phyloP scores from a whole-genome alignment of 202 grass and related monocot species.

The Elaeis oleifera region DNA sequence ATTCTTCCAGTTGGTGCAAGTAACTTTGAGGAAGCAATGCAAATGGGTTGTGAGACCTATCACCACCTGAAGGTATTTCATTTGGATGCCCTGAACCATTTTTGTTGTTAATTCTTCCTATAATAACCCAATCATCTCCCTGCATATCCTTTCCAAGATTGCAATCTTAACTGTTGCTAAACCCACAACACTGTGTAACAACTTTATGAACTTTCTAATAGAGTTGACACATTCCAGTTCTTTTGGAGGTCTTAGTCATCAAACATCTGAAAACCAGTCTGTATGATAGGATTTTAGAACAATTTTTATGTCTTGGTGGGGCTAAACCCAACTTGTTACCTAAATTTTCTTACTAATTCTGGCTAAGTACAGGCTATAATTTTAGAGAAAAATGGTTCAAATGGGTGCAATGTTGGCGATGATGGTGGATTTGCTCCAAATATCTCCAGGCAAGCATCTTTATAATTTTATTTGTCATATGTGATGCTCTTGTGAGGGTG shows the following conservation, averaged over 20 bases:
- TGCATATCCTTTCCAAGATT: too few relatives aligned
- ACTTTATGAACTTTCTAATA: too few relatives aligned
- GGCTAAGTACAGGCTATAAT: slow-evolving; percentile 51
- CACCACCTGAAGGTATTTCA: slow-evolving; percentile 80
- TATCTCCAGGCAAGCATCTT: slow-evolving; percentile 74
- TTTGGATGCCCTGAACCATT: not conserved
- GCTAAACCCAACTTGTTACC: not conserved
- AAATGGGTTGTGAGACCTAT: slow-evolving; percentile 91
- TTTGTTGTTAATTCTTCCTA: not conserved
- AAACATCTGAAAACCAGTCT: too few relatives aligned
- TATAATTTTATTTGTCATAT: slow-evolving; percentile 7
- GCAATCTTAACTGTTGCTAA: too few relatives aligned
- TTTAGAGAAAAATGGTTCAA: slow-evolving; percentile 53
- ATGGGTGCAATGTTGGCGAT: slow-evolving; percentile 66
- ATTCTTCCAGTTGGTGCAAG: slow-evolving; percentile 80
- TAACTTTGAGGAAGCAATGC: slow-evolving; percentile 88
- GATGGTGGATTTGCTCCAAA: slow-evolving; percentile 96
- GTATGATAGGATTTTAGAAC: too few relatives aligned
- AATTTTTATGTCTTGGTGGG: too few relatives aligned
- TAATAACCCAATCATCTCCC: not conserved
- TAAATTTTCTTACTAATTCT: not conserved
- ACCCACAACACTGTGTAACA: too few relatives aligned
- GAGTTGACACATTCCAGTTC: too few relatives aligned
- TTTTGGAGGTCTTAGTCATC: too few relatives aligned
- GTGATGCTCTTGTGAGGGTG: too few relatives aligned